Conservation (phyloP, 2,329 filamentous ascomycete genomes). For the Nemania abortiva region DNA sequence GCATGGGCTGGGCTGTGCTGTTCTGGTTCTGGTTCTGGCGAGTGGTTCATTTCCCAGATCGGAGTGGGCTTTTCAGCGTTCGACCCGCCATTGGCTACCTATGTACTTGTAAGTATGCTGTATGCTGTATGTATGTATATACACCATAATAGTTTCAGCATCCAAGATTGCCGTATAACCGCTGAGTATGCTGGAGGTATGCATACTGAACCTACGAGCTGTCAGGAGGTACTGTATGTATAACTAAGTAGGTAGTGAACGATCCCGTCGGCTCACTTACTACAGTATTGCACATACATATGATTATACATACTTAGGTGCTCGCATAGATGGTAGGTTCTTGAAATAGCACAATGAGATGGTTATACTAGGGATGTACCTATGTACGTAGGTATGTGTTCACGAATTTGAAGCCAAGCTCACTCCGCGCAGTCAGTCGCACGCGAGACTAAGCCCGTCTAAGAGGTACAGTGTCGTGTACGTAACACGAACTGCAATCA, state of each 20-base stretch:
- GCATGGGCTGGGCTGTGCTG: slow-evolving; percentile 33
- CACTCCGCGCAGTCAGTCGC: too few relatives aligned
- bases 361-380: too few relatives aligned
- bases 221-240: background rate
- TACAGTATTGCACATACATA: background rate
- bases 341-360: too few relatives aligned
- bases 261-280: slow-evolving; percentile 15
- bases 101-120: slow-evolving; percentile 5
- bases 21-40: too few relatives aligned
- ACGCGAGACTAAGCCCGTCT: slow-evolving; percentile 3
- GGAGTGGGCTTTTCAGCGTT: slow-evolving; percentile 4
- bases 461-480: background rate
- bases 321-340: background rate
- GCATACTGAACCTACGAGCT: too few relatives aligned
- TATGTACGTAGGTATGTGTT: too few relatives aligned
- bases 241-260: background rate
- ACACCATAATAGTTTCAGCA: too few relatives aligned
- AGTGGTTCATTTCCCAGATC: slow-evolving; percentile 37
- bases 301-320: too few relatives aligned
- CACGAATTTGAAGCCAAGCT: too few relatives aligned
- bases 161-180: too few relatives aligned
- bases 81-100: slow-evolving; percentile 28
- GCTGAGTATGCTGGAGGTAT: too few relatives aligned
- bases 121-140: background rate
- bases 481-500: background rate